Percentiles rank a stretch among this genome's conserved stretches.
phyloP scores from a whole-genome alignment of 306 rosid genomes.

The Vigna nakashimae region DNA sequence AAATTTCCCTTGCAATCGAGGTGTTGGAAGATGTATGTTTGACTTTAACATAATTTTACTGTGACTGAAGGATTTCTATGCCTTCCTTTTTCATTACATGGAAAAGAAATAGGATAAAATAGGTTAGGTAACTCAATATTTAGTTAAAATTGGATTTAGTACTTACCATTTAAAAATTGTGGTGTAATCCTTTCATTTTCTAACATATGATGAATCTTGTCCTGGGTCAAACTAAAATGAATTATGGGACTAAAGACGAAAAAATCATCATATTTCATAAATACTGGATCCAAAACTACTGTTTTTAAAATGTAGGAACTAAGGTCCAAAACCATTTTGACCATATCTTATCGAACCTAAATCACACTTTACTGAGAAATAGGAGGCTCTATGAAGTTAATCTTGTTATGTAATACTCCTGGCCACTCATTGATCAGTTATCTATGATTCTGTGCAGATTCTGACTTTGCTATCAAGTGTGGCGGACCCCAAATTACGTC shows the following conservation, averaged over 20 bases:
- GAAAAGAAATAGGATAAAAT: not conserved
- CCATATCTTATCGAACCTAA: not conserved
- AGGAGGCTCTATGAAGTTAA: not conserved
- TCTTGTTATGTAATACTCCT: not conserved
- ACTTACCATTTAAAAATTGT: not conserved
- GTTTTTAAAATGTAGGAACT: not conserved
- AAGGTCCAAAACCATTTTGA: not conserved
- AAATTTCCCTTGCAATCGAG: conserved; percentile 71
- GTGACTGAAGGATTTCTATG: not conserved
- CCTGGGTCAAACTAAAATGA: not conserved
- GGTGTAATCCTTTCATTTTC: not conserved
- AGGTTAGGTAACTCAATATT: not conserved
- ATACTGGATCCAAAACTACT: not conserved
- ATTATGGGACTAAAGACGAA: not conserved
- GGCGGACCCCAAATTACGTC: conserved; percentile 64
- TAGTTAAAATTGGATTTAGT: not conserved
- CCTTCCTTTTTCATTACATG: not conserved
- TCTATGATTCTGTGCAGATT: conserved; percentile 56
- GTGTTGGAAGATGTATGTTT: conserved; percentile 65
- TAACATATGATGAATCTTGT: not conserved
- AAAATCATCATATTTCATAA: not conserved
- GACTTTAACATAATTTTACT: conserved; percentile 11
- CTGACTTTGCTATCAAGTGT: conserved; percentile 67
- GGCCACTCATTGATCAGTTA: not conserved
- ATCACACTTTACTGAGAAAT: not conserved